phyloP scores from a whole-genome alignment of 1,139 yeast genomes.

The Hansenula lynferdii region DNA sequence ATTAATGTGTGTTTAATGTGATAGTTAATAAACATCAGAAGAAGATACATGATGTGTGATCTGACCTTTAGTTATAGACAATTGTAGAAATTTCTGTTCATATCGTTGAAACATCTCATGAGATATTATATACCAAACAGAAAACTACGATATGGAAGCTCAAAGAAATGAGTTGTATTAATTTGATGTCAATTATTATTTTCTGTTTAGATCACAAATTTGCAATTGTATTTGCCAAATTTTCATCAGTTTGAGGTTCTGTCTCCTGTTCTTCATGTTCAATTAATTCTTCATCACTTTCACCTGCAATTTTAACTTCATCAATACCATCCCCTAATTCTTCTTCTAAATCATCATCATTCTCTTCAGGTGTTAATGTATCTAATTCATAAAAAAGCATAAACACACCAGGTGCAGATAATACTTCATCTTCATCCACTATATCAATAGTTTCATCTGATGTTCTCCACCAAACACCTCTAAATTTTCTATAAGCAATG shows the following conservation, averaged over 20 bases:
- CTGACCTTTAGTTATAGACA: too few species aligned
- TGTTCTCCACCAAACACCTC: constrained; percentile 93
- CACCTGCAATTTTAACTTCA: constrained; percentile 26
- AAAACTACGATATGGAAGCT: too few species aligned
- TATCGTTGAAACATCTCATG: too few species aligned
- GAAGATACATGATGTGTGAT: too few species aligned
- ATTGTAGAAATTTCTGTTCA: too few species aligned
- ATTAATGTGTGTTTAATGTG: too few species aligned
- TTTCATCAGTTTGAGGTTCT: too few species aligned
- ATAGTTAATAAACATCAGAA: too few species aligned
- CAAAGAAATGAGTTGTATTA: not conserved
- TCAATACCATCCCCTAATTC: constrained; percentile 10
- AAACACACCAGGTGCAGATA: constrained; percentile 80
- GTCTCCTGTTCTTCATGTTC: too few species aligned
- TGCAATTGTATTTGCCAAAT: not conserved
- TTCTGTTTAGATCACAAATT: not conserved
- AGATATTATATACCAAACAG: too few species aligned
- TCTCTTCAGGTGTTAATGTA: constrained; percentile 29
- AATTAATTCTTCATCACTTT: constrained; percentile 5
- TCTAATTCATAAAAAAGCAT: constrained; percentile 84
- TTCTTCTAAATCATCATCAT: constrained; percentile 13
- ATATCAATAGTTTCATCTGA: constrained; percentile 85
- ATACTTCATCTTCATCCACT: constrained; percentile 74
- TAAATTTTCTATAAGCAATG: constrained; percentile 72
- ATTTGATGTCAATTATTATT: not conserved